A percentile compares a stretch with the other conserved stretches of the same genome.
phyloP scores from a whole-genome alignment of 805 yeast genomes.

The Kuraishia hungarica region DNA sequence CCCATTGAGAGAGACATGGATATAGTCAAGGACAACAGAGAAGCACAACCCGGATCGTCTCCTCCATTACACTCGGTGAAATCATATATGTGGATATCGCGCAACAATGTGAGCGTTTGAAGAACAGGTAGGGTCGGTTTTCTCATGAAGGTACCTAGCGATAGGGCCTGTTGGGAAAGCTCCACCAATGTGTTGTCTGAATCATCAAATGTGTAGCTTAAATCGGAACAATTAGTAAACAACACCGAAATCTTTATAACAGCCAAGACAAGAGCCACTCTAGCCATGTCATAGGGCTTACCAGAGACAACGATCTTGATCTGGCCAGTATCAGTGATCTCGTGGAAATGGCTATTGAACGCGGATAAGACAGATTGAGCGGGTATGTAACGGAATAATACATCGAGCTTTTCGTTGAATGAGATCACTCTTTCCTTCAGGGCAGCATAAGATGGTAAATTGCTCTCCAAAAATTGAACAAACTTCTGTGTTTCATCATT shows the following conservation, averaged over 20 bases:
- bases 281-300: constrained; percentile 6
- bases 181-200: constrained; percentile 5
- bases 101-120: constrained; percentile 7
- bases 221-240: not conserved
- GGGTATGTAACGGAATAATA: constrained; percentile 9
- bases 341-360: constrained; percentile 8
- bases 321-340: constrained; percentile 2
- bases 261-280: constrained; percentile 11
- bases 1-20: constrained; percentile 13
- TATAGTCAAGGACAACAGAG: constrained; percentile 6
- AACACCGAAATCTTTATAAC: constrained; percentile 6
- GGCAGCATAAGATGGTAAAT: constrained; percentile 11
- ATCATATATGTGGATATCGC: constrained; percentile 5
- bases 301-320: constrained; percentile 6
- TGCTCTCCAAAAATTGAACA: constrained; percentile 3
- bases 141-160: constrained; percentile 6
- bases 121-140: constrained; percentile 11
- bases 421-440: constrained; percentile 13
- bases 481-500: constrained; percentile 4
- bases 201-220: not conserved
- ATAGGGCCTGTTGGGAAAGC: constrained; percentile 5
- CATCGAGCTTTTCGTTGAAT: constrained; percentile 10
- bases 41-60: constrained; percentile 9
- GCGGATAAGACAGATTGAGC: constrained; percentile 3
- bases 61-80: constrained; percentile 10